Conservation (phyloP, 2,329 filamentous ascomycete species). For the Pseudogymnoascus sp. region DNA sequence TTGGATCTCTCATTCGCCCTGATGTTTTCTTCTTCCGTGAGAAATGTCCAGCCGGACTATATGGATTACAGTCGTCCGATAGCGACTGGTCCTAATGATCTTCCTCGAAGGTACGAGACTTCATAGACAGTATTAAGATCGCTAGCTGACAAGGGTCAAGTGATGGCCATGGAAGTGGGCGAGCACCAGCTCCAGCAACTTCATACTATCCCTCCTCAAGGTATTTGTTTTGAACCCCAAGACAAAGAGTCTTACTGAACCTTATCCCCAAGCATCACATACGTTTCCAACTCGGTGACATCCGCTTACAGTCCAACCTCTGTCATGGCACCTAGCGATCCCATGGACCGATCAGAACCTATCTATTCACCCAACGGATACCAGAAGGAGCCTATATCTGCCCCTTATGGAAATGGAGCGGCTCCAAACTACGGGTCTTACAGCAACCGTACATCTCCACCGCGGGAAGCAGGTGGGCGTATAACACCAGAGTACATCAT, state of each 20-base stretch:
- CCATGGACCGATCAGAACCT: slow-evolving; percentile 22
- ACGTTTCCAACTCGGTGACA: slow-evolving; percentile 21
- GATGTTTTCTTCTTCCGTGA: slow-evolving; percentile 11
- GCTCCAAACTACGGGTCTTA: slow-evolving; percentile 26
- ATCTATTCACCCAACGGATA: slow-evolving; percentile 27
- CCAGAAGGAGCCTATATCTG: slow-evolving; percentile 23
- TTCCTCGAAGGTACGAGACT: slow-evolving; percentile 27
- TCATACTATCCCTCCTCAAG: slow-evolving; percentile 26
- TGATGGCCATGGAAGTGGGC: slow-evolving; percentile 22
- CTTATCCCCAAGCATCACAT: slow-evolving; percentile 23
- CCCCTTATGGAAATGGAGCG: slow-evolving; percentile 24
- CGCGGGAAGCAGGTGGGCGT: slow-evolving; percentile 28
- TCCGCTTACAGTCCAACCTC: slow-evolving; percentile 22
- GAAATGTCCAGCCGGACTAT: slow-evolving; percentile 29
- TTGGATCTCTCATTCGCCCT: slow-evolving; percentile 7
- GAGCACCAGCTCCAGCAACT: slow-evolving; percentile 17
- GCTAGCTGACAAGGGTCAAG: slow-evolving; percentile 24
- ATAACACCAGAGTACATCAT: slow-evolving; percentile 30
- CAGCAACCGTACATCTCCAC: slow-evolving; percentile 21
- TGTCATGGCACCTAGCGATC: slow-evolving; percentile 19
- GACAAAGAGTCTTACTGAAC: slow-evolving; percentile 22
- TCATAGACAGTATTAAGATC: slow-evolving; percentile 10
- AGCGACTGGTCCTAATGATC: slow-evolving; percentile 21
- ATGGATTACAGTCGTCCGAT: slow-evolving; percentile 19
- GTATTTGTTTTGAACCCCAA: slow-evolving; percentile 22